Conservation (phyloP, 2,329 filamentous ascomycete genomes). For the Ophiostoma himal-ulmi region DNA sequence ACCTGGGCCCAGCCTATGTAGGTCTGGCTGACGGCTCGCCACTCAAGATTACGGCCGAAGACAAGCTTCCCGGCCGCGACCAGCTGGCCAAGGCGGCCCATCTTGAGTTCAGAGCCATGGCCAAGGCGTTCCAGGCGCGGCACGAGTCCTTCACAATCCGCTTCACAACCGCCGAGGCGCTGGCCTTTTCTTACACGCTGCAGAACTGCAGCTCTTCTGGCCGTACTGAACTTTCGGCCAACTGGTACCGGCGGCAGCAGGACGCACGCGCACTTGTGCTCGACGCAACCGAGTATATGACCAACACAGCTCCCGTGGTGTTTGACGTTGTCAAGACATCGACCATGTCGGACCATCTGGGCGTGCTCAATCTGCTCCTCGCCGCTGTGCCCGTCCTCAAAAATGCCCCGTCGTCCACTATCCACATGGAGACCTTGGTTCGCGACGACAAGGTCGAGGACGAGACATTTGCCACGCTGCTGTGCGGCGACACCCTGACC, state of each 20-base stretch:
- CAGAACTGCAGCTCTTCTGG: slow-evolving; percentile 34
- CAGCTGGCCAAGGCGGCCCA: slow-evolving; percentile 32
- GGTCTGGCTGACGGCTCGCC: neutral
- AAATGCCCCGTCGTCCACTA: neutral
- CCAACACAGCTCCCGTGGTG: slow-evolving; percentile 33
- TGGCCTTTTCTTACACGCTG: slow-evolving; percentile 48
- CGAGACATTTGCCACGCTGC: slow-evolving; percentile 36
- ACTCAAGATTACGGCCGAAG: neutral
- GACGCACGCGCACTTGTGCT: slow-evolving; percentile 39
- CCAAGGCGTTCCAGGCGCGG: slow-evolving; percentile 35
- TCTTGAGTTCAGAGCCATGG: slow-evolving; percentile 45
- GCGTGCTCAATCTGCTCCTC: slow-evolving; percentile 41
- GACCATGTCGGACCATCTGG: slow-evolving; percentile 41
- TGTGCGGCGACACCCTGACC: slow-evolving; percentile 43
- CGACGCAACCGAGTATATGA: slow-evolving; percentile 19
- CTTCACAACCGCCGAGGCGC: slow-evolving; percentile 43
- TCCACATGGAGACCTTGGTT: neutral
- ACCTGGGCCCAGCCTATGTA: slow-evolving; percentile 40
- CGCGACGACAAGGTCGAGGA: slow-evolving; percentile 28
- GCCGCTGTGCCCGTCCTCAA: slow-evolving; percentile 43
- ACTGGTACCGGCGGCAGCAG: slow-evolving; percentile 40
- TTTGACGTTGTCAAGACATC: slow-evolving; percentile 56
- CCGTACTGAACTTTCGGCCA: slow-evolving; percentile 32
- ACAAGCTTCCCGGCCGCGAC: slow-evolving; percentile 29
- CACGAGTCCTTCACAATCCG: slow-evolving; percentile 38